These are phyloP conservation scores for Iris pallida DNA, from an alignment of 116 monocot species.

Conservation along the genomic window DNA sequence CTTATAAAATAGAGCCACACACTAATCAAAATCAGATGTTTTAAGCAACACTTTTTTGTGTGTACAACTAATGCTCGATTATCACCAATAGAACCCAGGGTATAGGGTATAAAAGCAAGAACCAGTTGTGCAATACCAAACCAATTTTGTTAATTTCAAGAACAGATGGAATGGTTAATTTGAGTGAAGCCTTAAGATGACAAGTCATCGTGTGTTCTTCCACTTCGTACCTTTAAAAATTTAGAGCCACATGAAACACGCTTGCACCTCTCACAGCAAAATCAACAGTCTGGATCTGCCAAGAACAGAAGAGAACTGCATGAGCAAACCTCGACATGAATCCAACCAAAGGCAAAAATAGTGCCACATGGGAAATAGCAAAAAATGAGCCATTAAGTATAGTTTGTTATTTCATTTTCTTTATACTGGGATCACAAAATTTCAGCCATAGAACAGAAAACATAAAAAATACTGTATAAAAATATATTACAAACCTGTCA, in stretches of 20 bases:
- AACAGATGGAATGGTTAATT: not conserved
- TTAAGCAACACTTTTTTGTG: too few species aligned
- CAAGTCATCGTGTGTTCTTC: not conserved
- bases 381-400: too few species aligned
- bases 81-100: constrained; percentile 45
- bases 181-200: constrained; percentile 10
- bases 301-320: constrained; percentile 4
- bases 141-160: constrained; percentile 25
- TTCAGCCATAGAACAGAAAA: too few species aligned
- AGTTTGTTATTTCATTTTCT: too few species aligned
- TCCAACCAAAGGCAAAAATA: too few species aligned
- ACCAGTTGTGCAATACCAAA: constrained; percentile 91
- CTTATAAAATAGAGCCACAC: too few species aligned
- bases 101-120: constrained; percentile 81
- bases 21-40: too few species aligned
- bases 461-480: not conserved
- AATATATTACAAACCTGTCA: constrained; percentile 44
- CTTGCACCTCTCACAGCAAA: constrained; percentile 88
- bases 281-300: constrained; percentile 72
- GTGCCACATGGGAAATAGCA: too few species aligned
- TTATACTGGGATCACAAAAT: too few species aligned
- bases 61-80: constrained; percentile 52
- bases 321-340: too few species aligned
- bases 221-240: constrained; percentile 54
- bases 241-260: constrained; percentile 88